Base-by-base conservation (phyloP, 352 stramenopile genomes). In the Globisporangium barbulae region DNA sequence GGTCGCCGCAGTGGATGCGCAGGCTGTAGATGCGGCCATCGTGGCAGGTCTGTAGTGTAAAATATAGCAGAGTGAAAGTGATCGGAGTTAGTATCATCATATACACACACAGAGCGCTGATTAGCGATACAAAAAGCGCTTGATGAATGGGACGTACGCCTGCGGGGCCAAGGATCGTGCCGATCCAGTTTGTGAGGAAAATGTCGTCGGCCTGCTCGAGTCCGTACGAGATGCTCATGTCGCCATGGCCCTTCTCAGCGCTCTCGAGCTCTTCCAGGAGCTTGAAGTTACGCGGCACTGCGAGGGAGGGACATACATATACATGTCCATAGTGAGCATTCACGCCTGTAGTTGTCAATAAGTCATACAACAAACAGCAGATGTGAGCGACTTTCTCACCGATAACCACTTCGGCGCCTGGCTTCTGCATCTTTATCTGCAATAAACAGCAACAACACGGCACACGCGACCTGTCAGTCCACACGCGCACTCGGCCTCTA, bases 131-230 rank as follows among this genome's bases (percentile, higher is more conserved):
- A 45, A 6, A n/a, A 15, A n/a, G 39, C 3, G 35, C 35, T 13
- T n/a, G 19, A n/a, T 19, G 13, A 45, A 45, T 42, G 35, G 35
- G 12, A 89, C 80, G 88, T 81, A 99, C 96, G 64, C 93, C 93
- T 62, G 89, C 89, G 59, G 96, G 96, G 63, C 97, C 97, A 15
- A 99, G 88, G 75, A 99, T 99, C 39, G 95, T 97, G 65, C 93
- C 97, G 75, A 99, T 98, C 97, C 97, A 99, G 72, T 98, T 96
- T 69, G 92, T 97, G 64, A 99, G 86, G 79, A 99, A 99, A 70
- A 98, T 99, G 81, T 99, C 97, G 64, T 97, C 94, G 53, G 83
- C 84, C 72, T 99, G 91, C 61, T 98, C 95, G 50, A 99, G 84
- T 45, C 97, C 97, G 66, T 97, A 97, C 76, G 87, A 97, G 59